These are phyloP conservation scores for Colletotrichum euphorbiae DNA, from an alignment of 2,329 filamentous ascomycete genomes.

Conservation along the genomic window DNA sequence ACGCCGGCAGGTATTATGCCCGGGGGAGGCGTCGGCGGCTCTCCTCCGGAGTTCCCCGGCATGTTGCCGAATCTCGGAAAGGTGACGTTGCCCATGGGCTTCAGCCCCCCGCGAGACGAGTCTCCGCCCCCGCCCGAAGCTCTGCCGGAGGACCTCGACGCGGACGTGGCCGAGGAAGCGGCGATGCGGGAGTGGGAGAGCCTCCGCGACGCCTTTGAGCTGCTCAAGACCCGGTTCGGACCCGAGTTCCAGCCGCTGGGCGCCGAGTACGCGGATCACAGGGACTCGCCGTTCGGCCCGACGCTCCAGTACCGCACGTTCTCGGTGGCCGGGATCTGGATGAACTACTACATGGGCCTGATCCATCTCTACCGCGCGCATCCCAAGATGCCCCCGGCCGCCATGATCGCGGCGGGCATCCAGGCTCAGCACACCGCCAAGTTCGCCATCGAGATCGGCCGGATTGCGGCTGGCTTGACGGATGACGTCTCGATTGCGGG, in stretches of 20 bases:
- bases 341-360: slow-evolving; percentile 85
- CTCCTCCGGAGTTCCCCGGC: slow-evolving; percentile 63
- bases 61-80: slow-evolving; percentile 66
- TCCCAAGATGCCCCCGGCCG: slow-evolving; percentile 89
- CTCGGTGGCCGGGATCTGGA: slow-evolving; percentile 88
- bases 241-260: slow-evolving; percentile 81
- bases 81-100: slow-evolving; percentile 64
- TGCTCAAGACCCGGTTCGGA: slow-evolving; percentile 74
- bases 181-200: slow-evolving; percentile 83
- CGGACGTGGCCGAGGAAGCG: slow-evolving; percentile 73
- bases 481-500: slow-evolving; percentile 63
- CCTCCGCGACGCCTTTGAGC: slow-evolving; percentile 77
- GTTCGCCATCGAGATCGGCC: slow-evolving; percentile 80
- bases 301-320: slow-evolving; percentile 86
- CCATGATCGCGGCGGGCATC: slow-evolving; percentile 86
- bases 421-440: slow-evolving; percentile 77
- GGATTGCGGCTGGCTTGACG: slow-evolving; percentile 79
- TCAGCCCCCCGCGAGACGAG: slow-evolving; percentile 61
- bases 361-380: slow-evolving; percentile 87
- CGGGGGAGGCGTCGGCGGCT: slow-evolving; percentile 44
- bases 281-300: slow-evolving; percentile 81
- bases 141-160: slow-evolving; percentile 63
- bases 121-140: slow-evolving; percentile 55
- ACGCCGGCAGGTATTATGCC: slow-evolving; percentile 12
- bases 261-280: slow-evolving; percentile 72